Evolutionary conservation across 2,329 filamentous ascomycete species (phyloP).

Genomic region (Aspergillus amoenus): DNA sequence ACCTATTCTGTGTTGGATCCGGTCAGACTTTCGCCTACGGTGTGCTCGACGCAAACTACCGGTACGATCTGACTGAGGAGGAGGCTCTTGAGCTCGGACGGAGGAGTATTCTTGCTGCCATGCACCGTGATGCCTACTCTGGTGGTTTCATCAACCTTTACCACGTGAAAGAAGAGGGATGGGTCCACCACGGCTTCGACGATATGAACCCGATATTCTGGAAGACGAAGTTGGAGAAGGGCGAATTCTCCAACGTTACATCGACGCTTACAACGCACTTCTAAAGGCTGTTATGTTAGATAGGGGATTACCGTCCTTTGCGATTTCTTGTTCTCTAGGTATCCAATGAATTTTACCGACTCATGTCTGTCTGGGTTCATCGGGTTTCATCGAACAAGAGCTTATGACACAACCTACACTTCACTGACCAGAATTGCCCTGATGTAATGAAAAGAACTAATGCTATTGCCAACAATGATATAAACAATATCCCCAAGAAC

Average conservation of each 20-base stretch:
- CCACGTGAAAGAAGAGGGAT: conserved; percentile 97
- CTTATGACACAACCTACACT: background rate
- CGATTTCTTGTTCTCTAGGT: conserved; percentile 13
- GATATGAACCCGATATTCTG: conserved; percentile 99
- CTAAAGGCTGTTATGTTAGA: conserved; percentile 22
- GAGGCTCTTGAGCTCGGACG: conserved; percentile 88
- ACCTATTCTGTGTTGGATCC: conserved; percentile 96
- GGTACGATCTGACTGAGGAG: conserved; percentile 80
- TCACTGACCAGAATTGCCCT: background rate
- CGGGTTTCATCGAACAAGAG: background rate
- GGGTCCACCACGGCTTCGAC: conserved; percentile 97
- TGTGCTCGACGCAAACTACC: conserved; percentile 93
- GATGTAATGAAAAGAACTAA: conserved; percentile 8
- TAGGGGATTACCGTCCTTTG: conserved; percentile 14
- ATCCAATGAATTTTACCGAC: conserved; percentile 7
- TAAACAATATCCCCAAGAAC: conserved; percentile 7
- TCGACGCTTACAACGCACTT: conserved; percentile 74
- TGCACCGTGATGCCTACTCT: conserved; percentile 96
- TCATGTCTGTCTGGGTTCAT: background rate
- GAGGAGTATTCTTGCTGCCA: conserved; percentile 91
- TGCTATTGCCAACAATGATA: conserved; percentile 6
- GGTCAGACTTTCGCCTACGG: conserved; percentile 99
- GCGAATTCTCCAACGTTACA: conserved; percentile 95
- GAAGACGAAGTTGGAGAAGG: conserved; percentile 98
- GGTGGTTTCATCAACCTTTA: conserved; percentile 99